These are phyloP conservation scores for Rosellinia necatrix DNA, from an alignment of 2,329 filamentous ascomycete genomes.

Conservation along the genomic window DNA sequence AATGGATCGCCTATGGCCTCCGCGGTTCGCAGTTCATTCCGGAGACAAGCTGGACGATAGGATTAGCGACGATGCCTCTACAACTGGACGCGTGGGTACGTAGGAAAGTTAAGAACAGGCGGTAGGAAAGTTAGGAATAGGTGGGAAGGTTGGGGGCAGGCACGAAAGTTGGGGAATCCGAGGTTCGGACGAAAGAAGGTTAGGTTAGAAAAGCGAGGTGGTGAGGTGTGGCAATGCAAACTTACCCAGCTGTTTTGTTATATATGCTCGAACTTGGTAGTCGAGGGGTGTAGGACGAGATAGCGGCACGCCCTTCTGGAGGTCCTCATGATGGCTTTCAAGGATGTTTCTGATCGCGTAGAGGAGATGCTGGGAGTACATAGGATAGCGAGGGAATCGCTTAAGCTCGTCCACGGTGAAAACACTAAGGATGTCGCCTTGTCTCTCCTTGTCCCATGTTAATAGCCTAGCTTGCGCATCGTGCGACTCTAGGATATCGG, in stretches of 20 bases:
- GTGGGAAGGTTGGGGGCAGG: no score
- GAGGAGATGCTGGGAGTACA: constrained; percentile 18
- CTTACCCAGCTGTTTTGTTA: constrained; percentile 3
- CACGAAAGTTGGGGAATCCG: no score
- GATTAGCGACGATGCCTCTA: no score
- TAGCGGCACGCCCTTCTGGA: constrained; percentile 15
- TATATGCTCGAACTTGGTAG: neutral
- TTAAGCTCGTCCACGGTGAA: constrained; percentile 26
- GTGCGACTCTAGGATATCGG: constrained; percentile 16
- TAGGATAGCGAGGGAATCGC: constrained; percentile 22
- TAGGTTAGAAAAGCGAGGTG: no score
- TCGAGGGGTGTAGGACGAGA: neutral
- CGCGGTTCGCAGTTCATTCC: neutral
- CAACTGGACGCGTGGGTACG: no score
- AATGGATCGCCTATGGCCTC: constrained; percentile 8
- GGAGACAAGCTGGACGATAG: neutral
- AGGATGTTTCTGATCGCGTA: constrained; percentile 27
- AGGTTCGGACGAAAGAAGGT: no score
- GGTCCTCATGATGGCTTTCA: constrained; percentile 10
- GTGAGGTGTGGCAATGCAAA: no score
- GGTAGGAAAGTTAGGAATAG: no score
- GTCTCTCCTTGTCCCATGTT: constrained; percentile 23
- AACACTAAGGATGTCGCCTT: constrained; percentile 26
- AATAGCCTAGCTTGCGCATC: constrained; percentile 24
- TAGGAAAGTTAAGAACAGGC: no score